Conservation (phyloP, 2,329 filamentous ascomycete genomes). For the Fonsecaea pugnacius region DNA sequence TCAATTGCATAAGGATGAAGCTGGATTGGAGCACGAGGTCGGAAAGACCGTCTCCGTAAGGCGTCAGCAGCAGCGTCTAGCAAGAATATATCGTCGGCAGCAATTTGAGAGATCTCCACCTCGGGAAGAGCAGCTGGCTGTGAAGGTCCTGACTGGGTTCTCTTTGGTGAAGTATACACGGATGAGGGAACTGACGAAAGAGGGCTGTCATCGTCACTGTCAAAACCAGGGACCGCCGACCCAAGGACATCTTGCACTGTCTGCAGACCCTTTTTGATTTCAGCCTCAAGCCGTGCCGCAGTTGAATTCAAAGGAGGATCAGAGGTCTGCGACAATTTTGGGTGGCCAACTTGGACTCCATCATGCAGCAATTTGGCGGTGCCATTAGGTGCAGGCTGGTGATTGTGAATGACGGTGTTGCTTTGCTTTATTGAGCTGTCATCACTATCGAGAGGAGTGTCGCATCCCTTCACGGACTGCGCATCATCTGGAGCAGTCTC, state of each 20-base stretch:
- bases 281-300: conserved; percentile 22
- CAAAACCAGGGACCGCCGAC: background rate
- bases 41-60: conserved; percentile 37
- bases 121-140: background rate
- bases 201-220: conserved; percentile 31
- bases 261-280: conserved; percentile 28
- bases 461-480: conserved; percentile 14
- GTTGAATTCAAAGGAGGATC: conserved; percentile 7
- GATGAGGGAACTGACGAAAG: conserved; percentile 33
- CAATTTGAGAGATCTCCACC: background rate
- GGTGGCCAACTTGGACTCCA: background rate
- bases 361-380: background rate
- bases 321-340: background rate
- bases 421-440: conserved; percentile 23
- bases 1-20: conserved; percentile 55
- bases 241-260: conserved; percentile 27
- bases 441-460: background rate
- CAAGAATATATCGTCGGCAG: background rate
- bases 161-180: conserved; percentile 10
- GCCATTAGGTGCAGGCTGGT: background rate
- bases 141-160: background rate
- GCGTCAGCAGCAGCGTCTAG: background rate
- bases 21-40: conserved; percentile 54
- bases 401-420: conserved; percentile 1
- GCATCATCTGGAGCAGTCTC: background rate